Evolutionary conservation across 1,284 basidiomycete genomes (phyloP), one percentile per base, ranked within the genome.

Genomic region (Boletus holoroseus): DNA sequence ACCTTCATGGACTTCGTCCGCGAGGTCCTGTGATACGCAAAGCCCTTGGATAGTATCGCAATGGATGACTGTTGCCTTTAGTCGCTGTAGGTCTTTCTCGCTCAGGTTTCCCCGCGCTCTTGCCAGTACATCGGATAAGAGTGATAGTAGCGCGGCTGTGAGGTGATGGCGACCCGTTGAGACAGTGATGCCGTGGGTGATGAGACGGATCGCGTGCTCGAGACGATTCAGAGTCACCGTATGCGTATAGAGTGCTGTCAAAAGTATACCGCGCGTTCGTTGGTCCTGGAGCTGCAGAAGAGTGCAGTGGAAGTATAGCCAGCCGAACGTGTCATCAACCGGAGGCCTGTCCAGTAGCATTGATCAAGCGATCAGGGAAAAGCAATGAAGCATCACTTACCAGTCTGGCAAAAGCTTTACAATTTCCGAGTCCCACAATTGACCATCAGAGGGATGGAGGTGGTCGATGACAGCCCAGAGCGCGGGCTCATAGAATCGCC

Each of bases 261-360:
- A 27, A n/a, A 76, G 60, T 22, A 58, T 52, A 5, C 44, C 40
- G n/a, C 66, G 58, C 24, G 49, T 55, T 7, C 44, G 35, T n/a
- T 22, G 27, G n/a, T 69, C 58, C 3, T 48, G 53, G 9, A 73
- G 38, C 36, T 54, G 40, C 40, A 28, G 40, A 32, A 59, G 54
- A 2, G 58, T 51, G 6, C 72, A 67, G 51, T 81, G 73, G 7
- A 76, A 49, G 55, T 78, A 77, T 18, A 82, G 53, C 58, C 68
- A 71, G 13, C 72, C 70, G 48, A 82, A 79, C 2, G 57, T 45
- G 7, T 76, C 50, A 8, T 55, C 51, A 12, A 50, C 1, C 16
- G 32, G 37, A 40, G 43, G 50, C 42, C 58, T 64, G 13, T 56
- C 15, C 27, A 16, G 13, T 40, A 26, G 5, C 11, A 28, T 48